These are phyloP conservation scores for Phanerochaete carnosa DNA, from an alignment of 768 basidiomycete genomes.

Conservation along the genomic window DNA sequence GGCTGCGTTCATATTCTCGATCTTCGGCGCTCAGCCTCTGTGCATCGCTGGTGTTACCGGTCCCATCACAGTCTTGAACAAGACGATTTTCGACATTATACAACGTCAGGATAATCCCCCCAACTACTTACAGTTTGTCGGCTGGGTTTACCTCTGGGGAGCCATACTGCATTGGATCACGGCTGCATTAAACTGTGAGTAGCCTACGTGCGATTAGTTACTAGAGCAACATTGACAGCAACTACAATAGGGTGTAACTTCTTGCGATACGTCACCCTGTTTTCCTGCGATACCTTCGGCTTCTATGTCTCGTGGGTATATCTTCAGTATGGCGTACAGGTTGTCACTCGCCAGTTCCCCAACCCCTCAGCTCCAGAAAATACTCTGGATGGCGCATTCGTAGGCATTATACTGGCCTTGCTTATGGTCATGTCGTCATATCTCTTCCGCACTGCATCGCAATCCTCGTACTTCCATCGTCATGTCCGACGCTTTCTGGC, in stretches of 20 bases:
- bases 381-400: constrained; percentile 45
- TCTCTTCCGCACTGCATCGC: constrained; percentile 65
- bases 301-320: constrained; percentile 93
- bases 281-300: constrained; percentile 90
- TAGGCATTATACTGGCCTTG: constrained; percentile 70
- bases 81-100: constrained; percentile 81
- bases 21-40: constrained; percentile 87
- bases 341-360: constrained; percentile 69
- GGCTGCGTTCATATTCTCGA: constrained; percentile 83
- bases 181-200: constrained; percentile 71
- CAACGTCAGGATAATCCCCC: constrained; percentile 55
- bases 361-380: constrained; percentile 10
- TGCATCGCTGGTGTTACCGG: constrained; percentile 92
- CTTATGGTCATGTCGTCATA: constrained; percentile 75
- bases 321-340: constrained; percentile 86
- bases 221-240: not conserved
- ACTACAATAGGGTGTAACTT: constrained; percentile 69
- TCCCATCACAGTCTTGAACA: constrained; percentile 91
- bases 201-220: not conserved
- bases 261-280: constrained; percentile 82
- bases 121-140: constrained; percentile 80
- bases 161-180: constrained; percentile 85
- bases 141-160: constrained; percentile 92
- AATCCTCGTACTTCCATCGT: constrained; percentile 65
- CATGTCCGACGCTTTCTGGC: constrained; percentile 72